phyloP scores from a whole-genome alignment of 2,329 filamentous ascomycete genomes.

The Capronia epimyces region DNA sequence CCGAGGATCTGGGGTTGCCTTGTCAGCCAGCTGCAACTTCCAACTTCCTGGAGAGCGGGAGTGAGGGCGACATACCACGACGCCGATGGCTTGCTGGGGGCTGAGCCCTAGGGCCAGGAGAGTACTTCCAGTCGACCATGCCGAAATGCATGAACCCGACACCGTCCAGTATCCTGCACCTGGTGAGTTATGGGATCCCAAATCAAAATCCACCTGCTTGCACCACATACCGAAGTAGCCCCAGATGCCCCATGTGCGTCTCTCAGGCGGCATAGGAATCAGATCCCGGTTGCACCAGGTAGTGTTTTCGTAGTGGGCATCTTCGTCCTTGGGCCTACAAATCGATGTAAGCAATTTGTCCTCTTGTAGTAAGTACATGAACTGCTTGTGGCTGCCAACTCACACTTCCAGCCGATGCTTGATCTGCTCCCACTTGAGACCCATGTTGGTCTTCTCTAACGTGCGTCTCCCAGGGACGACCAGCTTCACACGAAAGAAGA shows the following conservation, averaged over 20 bases:
- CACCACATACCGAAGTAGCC: conserved; percentile 26
- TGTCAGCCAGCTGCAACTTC: conserved; percentile 7
- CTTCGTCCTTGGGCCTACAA: conserved; percentile 26
- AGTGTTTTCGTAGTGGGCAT: conserved; percentile 28
- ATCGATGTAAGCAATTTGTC: conserved; percentile 3
- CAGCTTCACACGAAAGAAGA: background rate
- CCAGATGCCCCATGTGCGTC: conserved; percentile 31
- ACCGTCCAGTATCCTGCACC: conserved; percentile 32
- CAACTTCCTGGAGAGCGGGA: background rate
- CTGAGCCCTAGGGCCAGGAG: conserved; percentile 30
- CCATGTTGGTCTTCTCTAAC: conserved; percentile 10
- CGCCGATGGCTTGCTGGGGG: conserved; percentile 29
- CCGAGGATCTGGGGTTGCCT: conserved; percentile 17
- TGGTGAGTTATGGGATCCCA: conserved; percentile 2
- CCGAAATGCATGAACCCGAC: conserved; percentile 31
- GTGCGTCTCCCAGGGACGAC: background rate
- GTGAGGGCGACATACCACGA: conserved; percentile 21
- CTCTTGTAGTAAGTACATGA: background rate
- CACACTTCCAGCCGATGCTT: conserved; percentile 17
- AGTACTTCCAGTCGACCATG: conserved; percentile 32
- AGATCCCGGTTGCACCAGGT: conserved; percentile 32
- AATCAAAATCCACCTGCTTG: background rate
- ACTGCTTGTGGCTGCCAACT: background rate
- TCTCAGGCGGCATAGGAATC: conserved; percentile 30
- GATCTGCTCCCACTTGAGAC: conserved; percentile 12